Percentiles rank a stretch among this genome's conserved stretches.
These are phyloP conservation scores for Dichotomocladium elegans DNA, from an alignment of 371 early-diverging fungal species.

Conservation along the genomic window DNA sequence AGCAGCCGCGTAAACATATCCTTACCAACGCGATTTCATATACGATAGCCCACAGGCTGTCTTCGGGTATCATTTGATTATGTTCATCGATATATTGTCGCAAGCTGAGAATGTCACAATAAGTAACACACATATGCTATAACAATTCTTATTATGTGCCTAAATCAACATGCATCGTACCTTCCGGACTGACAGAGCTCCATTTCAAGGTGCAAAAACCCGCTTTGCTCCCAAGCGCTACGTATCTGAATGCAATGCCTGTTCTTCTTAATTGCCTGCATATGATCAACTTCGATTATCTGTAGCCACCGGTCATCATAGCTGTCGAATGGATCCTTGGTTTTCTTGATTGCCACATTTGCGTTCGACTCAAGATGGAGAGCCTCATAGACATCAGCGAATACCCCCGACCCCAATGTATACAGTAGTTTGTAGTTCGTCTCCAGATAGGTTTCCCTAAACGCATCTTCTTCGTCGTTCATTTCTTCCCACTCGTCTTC, in stretches of 20 bases:
- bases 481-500: constrained; percentile 2
- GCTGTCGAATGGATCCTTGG: constrained; percentile 64
- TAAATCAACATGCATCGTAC: constrained; percentile 32
- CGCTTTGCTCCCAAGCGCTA: constrained; percentile 91
- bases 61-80: constrained; percentile 52
- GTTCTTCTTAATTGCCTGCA: constrained; percentile 60
- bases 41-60: constrained; percentile 74
- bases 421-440: constrained; percentile 19
- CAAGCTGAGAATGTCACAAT: too few relatives aligned
- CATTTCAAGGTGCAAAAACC: constrained; percentile 82
- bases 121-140: too few relatives aligned
- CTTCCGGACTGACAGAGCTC: constrained; percentile 81
- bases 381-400: constrained; percentile 75
- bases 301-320: constrained; percentile 68
- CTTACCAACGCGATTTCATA: constrained; percentile 65
- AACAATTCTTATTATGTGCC: background rate
- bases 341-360: constrained; percentile 77
- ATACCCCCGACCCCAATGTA: constrained; percentile 72
- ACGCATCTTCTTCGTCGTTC: constrained; percentile 1
- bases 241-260: constrained; percentile 66
- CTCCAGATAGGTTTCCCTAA: constrained; percentile 25
- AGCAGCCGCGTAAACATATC: background rate
- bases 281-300: constrained; percentile 76
- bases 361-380: constrained; percentile 51
- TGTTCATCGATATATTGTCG: constrained; percentile 18